A percentile compares a stretch with the other conserved stretches of the same genome.
phyloP scores from a whole-genome alignment of 2,329 filamentous ascomycete species.

The Rhinocladiella mackenziei region DNA sequence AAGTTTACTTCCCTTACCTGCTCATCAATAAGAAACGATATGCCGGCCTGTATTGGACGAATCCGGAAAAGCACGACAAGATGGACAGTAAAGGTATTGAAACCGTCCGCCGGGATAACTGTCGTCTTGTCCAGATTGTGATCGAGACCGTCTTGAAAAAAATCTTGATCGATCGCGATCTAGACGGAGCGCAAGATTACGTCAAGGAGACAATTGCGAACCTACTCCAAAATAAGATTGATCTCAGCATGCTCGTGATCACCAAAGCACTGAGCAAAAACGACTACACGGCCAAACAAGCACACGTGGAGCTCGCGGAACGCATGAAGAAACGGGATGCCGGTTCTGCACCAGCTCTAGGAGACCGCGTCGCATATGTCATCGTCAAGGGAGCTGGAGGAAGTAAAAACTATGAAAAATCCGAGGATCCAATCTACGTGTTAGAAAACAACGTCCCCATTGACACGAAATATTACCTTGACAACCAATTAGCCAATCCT shows the following conservation, averaged over 20 bases:
- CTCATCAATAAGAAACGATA: constrained; percentile 99
- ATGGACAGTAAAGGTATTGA: constrained; percentile 99
- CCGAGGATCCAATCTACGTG: constrained; percentile 94
- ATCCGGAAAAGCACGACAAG: constrained; percentile 91
- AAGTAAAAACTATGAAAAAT: constrained; percentile 93
- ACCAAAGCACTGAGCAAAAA: constrained; percentile 93
- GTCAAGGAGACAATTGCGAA: constrained; percentile 96
- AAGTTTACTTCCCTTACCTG: constrained; percentile 96
- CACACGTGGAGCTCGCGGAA: constrained; percentile 89
- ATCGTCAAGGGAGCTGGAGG: constrained; percentile 89
- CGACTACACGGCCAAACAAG: constrained; percentile 87
- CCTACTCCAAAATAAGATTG: constrained; percentile 91
- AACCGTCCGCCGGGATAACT: constrained; percentile 95
- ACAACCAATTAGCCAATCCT: constrained; percentile 96
- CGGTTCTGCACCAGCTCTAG: constrained; percentile 85
- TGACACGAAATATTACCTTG: constrained; percentile 96
- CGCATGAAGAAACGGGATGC: constrained; percentile 97
- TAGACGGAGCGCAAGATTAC: constrained; percentile 87
- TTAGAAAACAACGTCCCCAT: constrained; percentile 97
- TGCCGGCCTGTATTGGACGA: constrained; percentile 96
- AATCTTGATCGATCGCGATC: constrained; percentile 89
- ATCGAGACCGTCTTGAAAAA: constrained; percentile 95
- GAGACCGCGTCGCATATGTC: constrained; percentile 96
- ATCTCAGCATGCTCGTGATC: constrained; percentile 99
- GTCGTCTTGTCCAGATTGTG: constrained; percentile 88